Base-by-base conservation (phyloP, 345 rosid genomes). In the Dimocarpus longan region DNA sequence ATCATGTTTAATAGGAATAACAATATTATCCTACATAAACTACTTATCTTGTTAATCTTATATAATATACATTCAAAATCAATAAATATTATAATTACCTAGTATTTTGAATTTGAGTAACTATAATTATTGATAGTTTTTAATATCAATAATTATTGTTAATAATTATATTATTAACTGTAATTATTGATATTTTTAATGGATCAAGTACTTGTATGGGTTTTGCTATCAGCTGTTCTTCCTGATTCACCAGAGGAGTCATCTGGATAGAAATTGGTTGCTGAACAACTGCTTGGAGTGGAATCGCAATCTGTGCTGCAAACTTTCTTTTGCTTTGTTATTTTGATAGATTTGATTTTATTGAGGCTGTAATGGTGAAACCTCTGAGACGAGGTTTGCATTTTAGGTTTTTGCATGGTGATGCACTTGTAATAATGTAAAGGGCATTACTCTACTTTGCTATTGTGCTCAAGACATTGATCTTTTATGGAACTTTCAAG, bases 381-480 rank as follows among this genome's bases (percentile, higher is more conserved):
- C 67, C 43, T 44, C 32, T 64, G 19, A 37, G 32, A 28, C 32
- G 1, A 28, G 21, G 54, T 28, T 65, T 65, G 71, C 62, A 65
- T 32, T 75, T 65, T 19, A 32, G 21, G 18, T 65, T 64, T 18
- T 75, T 59, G 32, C 71, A 32, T 28, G 46, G 24, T 39, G 66
- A 75, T 75, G 78, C 78, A 48, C 42, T 46, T 75, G 32, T 28
- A 75, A 75, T 75, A 75, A 75, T 65, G 37, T 65, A 46, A 65
- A 8, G 67, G 78, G 71, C 71, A 50, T 66, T 32, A 3, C 60
- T 68, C 70, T 28, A 56, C 52, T n/a, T 73, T 50, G 62, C 32
- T 28, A 65, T 60, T 48, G 6, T 10, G 44, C 71, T 65, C 32
- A 2, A 28, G 37, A 65, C 16, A 56, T 65, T 48, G 18, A 2